Base-by-base conservation (phyloP, 495 filamentous ascomycete species). In the Thozetella sp. region DNA sequence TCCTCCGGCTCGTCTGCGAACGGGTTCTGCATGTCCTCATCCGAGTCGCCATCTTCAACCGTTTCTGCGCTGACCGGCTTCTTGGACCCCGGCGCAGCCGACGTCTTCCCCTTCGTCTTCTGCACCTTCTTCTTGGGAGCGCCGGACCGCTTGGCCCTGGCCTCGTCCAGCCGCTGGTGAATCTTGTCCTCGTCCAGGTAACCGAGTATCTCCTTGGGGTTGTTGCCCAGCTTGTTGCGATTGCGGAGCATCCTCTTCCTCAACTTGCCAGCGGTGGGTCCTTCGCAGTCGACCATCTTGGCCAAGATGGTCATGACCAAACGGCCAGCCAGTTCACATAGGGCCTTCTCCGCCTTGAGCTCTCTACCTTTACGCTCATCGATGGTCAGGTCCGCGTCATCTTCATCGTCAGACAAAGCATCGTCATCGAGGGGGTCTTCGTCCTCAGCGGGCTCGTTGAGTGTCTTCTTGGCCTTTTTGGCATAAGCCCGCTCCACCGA, bases 291-390 rank as follows among this genome's bases (percentile, higher is more conserved):
- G 48, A 97, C 69, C 19, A 90, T 83, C 40, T 87, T 85, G 10
- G 86, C 92, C 3, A 91, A 78, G 23, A 96, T 85, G 0, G 88
- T 88, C 22, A 96, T 79, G 10, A 97, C 91, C 30, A 95, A 81
- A 63, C 93, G 93, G 40, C 89, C 88, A 3, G 93, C 86, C 2
- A 97, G 78, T 63, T 92, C 90, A 74, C 94, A 97, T 0, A 98
- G 80, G 19, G 86, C 83, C 65, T 93, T 86, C 69, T 98, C 94
- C 1, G 91, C 84, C 37, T 91, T 75, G 15, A 97, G 76, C 54
- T 86, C 82, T 22, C 82, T 81, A 13, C 80, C 81, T 53, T 84
- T 77, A 20, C 80, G 80, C 58, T 88, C 83, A 25, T 72, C 75
- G 9, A 80, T 81, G 11, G 73, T 72, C 0, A 84, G 75, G 2